A percentile compares a stretch with the other conserved stretches of the same genome.
These are phyloP conservation scores for Dittrichia graveolens DNA, from an alignment of 129 eudicot species.

Conservation along the genomic window DNA sequence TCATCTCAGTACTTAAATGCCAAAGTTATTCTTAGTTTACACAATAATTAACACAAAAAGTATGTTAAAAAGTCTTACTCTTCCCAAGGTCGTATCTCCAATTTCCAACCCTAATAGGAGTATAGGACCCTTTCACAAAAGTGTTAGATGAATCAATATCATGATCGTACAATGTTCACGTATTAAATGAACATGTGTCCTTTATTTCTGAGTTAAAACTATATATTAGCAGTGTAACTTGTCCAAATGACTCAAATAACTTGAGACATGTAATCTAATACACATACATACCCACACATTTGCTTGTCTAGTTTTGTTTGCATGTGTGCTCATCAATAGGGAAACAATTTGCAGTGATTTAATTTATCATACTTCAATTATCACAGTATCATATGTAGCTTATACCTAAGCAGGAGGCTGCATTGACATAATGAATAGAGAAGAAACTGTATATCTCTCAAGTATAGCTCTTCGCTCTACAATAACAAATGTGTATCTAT, in stretches of 20 bases:
- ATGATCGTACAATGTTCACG: background rate
- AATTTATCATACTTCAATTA: background rate
- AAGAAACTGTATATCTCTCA: slow-evolving; percentile 5
- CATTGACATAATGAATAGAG: slow-evolving; percentile 12
- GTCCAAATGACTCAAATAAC: too few relatives aligned
- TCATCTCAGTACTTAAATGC: background rate
- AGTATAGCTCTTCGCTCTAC: background rate
- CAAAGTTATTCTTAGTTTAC: background rate
- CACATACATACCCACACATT: background rate
- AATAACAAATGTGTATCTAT: background rate
- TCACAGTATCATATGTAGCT: slow-evolving; percentile 3
- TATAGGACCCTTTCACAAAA: background rate
- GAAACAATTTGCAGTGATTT: background rate
- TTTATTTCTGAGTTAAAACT: background rate
- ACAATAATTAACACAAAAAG: background rate
- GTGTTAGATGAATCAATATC: background rate
- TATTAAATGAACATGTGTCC: background rate
- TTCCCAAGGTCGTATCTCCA: slow-evolving; percentile 2
- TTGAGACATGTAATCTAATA: too few relatives aligned
- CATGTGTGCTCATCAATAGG: background rate
- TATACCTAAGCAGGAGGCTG: slow-evolving; percentile 16
- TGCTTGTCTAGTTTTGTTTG: background rate
- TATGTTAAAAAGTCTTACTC: background rate
- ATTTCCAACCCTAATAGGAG: background rate
- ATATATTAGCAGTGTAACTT: too few relatives aligned